Evolutionary conservation across 768 basidiomycete species (phyloP).

Genomic region (Naganishia onofrii): DNA sequence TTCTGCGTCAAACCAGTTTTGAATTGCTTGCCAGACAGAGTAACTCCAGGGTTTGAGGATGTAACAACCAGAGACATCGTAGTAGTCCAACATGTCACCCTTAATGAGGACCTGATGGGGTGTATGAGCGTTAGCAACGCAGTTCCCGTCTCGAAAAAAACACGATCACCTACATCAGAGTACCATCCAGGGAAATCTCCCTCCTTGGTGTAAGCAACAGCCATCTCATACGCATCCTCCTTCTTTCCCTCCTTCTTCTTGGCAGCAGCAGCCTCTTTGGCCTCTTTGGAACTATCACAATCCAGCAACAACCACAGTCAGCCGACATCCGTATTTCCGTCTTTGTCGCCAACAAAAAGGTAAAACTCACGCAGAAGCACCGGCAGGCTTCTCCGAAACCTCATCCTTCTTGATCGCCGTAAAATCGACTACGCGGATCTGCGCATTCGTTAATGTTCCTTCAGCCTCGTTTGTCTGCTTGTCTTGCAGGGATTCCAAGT

Average conservation of each 20-base stretch:
- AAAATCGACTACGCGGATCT: constrained; percentile 74
- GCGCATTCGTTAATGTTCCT: constrained; percentile 46
- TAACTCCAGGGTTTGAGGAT: constrained; percentile 98
- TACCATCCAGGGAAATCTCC: constrained; percentile 94
- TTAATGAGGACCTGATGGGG: constrained; percentile 79
- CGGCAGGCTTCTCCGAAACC: constrained; percentile 36
- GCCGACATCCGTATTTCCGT: background rate
- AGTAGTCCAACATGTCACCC: constrained; percentile 98
- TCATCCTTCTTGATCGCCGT: constrained; percentile 59
- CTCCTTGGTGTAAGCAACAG: constrained; percentile 92
- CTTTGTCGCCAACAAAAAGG: too few species aligned
- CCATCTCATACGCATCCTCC: constrained; percentile 84
- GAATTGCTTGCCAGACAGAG: constrained; percentile 94
- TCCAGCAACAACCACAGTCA: background rate
- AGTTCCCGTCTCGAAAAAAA: background rate
- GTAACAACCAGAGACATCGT: constrained; percentile 97
- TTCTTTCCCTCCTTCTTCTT: constrained; percentile 60
- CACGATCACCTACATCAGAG: constrained; percentile 64
- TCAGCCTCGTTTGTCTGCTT: constrained; percentile 9
- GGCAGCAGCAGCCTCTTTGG: constrained; percentile 35
- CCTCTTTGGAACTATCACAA: constrained; percentile 34
- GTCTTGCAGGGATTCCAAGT: constrained; percentile 66
- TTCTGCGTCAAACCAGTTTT: constrained; percentile 86
- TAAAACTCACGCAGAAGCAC: constrained; percentile 42
- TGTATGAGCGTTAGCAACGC: background rate